Conservation (phyloP, 179 eudicot genomes). For the Beta corolliflora region DNA sequence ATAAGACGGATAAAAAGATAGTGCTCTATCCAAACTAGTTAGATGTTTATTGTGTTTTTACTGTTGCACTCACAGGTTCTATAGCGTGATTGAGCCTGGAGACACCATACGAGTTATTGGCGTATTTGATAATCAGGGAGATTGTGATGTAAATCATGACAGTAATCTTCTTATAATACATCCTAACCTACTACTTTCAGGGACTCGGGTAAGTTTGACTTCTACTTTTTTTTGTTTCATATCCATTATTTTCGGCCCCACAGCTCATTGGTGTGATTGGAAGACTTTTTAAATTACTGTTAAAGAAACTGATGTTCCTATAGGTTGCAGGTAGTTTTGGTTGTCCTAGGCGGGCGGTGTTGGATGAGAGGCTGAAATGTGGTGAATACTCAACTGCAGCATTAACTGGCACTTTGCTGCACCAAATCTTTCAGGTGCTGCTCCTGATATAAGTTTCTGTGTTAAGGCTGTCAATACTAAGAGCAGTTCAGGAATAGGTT, state of each 20-base stretch:
- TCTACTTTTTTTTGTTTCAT: background rate
- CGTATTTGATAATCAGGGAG: conserved; percentile 68
- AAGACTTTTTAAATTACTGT: background rate
- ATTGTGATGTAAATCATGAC: conserved; percentile 72
- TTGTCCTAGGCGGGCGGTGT: conserved; percentile 86
- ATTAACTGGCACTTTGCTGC: conserved; percentile 85
- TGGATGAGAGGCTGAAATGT: conserved; percentile 85
- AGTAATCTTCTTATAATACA: conserved; percentile 79
- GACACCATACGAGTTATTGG: conserved; percentile 88
- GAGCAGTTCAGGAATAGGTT: background rate
- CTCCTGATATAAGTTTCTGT: background rate
- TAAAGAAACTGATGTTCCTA: conserved; percentile 19
- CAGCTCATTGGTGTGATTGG: background rate
- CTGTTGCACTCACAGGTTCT: conserved; percentile 53
- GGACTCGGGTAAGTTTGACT: conserved; percentile 73
- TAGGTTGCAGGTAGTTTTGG: conserved; percentile 94
- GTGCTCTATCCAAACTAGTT: background rate
- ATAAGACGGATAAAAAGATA: background rate
- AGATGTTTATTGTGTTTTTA: conserved; percentile 12
- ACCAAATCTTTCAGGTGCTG: conserved; percentile 89
- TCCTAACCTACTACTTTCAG: conserved; percentile 85
- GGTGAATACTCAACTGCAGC: conserved; percentile 80
- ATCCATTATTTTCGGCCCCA: conserved; percentile 3
- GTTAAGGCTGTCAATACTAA: background rate
- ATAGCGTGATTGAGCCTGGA: conserved; percentile 86